Evolutionary conservation across 257 asterid genomes (phyloP).

Genomic region (Solanum okadae): DNA sequence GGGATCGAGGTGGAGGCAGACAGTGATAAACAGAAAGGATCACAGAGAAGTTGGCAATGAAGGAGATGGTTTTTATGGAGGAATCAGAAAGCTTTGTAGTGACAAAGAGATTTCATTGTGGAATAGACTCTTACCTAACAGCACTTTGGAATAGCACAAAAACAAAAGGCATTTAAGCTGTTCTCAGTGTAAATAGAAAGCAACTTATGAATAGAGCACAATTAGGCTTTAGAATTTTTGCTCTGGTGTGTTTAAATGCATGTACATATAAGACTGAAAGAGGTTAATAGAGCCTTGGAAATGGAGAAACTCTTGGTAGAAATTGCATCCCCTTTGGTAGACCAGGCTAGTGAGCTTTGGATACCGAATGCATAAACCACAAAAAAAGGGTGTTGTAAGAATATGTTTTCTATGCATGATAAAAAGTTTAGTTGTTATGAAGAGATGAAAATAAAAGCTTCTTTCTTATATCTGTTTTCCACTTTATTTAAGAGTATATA

Average conservation of each 20-base stretch:
- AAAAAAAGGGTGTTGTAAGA: neutral
- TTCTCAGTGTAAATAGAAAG: conserved; percentile 21
- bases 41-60: conserved; percentile 65
- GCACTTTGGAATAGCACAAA: conserved; percentile 29
- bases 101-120: conserved; percentile 56
- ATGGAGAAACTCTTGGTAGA: neutral
- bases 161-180: neutral
- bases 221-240: neutral
- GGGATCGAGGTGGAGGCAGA: conserved; percentile 65
- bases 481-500: neutral
- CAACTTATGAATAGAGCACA: neutral
- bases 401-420: neutral
- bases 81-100: conserved; percentile 52
- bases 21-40: conserved; percentile 35
- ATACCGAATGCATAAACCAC: neutral
- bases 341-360: neutral
- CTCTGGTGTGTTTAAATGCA: neutral
- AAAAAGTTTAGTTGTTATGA: neutral
- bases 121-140: conserved; percentile 56
- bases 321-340: too few species aligned
- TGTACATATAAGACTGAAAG: neutral
- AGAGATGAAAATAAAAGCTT: neutral
- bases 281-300: neutral
- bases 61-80: conserved; percentile 75
- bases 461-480: neutral